These are phyloP conservation scores for Morella rubra DNA, from an alignment of 306 rosid species.

Conservation along the genomic window DNA sequence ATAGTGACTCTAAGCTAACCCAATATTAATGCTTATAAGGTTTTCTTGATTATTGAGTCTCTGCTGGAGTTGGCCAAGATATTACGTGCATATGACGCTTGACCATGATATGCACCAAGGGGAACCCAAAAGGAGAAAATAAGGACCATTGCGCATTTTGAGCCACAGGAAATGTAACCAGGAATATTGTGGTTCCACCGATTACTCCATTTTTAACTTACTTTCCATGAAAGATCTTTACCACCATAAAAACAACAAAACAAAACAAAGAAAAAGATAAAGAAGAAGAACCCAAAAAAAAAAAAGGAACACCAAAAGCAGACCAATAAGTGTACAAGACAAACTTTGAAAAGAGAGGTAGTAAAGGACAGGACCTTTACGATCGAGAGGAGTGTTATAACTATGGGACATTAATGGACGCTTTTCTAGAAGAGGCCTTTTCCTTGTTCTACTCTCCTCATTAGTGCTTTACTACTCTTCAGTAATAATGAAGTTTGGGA, in stretches of 20 bases:
- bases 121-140: no score
- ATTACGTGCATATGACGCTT: no score
- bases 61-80: no score
- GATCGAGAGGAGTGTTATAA: neutral
- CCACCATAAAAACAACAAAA: neutral
- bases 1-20: no score
- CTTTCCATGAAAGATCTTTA: neutral
- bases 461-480: slow-evolving; percentile 29
- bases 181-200: neutral
- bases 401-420: slow-evolving; percentile 4
- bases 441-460: slow-evolving; percentile 6
- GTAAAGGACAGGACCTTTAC: slow-evolving; percentile 36
- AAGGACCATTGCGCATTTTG: no score
- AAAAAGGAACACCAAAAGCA: neutral
- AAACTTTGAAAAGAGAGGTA: slow-evolving; percentile 27
- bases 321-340: slow-evolving; percentile 11
- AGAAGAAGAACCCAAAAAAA: neutral
- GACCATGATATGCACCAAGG: no score
- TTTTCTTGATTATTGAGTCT: no score
- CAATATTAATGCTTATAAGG: no score
- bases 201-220: neutral
- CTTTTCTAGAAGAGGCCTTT: slow-evolving; percentile 7
- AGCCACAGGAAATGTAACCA: neutral
- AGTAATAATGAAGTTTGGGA: slow-evolving; percentile 22
- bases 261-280: neutral